Percentiles rank a stretch among this genome's conserved stretches.
Evolutionary conservation across 345 rosid genomes (phyloP).

Genomic region (Turritis glabra): DNA sequence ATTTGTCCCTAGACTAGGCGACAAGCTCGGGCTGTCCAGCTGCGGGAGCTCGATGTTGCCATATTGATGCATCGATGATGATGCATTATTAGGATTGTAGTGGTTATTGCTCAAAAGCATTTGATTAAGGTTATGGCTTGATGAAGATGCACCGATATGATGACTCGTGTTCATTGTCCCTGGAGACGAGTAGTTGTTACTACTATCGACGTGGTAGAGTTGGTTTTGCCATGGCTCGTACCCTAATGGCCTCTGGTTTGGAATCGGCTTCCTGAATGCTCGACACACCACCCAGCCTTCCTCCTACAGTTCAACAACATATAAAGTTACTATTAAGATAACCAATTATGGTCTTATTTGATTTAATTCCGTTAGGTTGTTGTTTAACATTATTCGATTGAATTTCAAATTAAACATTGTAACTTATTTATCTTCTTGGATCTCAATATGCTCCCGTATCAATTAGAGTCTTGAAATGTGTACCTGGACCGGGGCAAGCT

Average conservation of each 20-base stretch:
- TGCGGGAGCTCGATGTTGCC: conserved; percentile 59
- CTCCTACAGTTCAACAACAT: conserved; percentile 50
- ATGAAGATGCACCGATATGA: conserved; percentile 35
- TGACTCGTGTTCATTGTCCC: conserved; percentile 31
- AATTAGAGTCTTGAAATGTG: not conserved
- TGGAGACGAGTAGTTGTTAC: conserved; percentile 34
- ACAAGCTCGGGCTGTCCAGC: conserved; percentile 63
- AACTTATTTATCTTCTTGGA: not conserved
- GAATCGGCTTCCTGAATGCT: conserved; percentile 83
- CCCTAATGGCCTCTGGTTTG: conserved; percentile 67
- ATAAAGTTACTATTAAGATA: not conserved
- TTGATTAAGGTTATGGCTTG: conserved; percentile 35
- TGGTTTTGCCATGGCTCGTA: conserved; percentile 68
- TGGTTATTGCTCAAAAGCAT: conserved; percentile 33
- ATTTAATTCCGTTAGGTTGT: not conserved
- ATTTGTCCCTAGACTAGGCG: conserved; percentile 50
- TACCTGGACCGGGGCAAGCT: conserved; percentile 76
- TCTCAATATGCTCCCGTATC: not conserved
- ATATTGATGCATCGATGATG: conserved; percentile 38
- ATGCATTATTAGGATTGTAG: conserved; percentile 25
- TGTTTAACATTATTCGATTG: not conserved
- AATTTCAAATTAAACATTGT: not conserved
- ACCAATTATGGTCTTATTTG: not conserved
- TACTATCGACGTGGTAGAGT: conserved; percentile 43
- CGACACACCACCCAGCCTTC: conserved; percentile 99